Evolutionary conservation across 345 rosid species (phyloP), one percentile per base, ranked within the genome.

Genomic region (Hibiscus tridactylites): DNA sequence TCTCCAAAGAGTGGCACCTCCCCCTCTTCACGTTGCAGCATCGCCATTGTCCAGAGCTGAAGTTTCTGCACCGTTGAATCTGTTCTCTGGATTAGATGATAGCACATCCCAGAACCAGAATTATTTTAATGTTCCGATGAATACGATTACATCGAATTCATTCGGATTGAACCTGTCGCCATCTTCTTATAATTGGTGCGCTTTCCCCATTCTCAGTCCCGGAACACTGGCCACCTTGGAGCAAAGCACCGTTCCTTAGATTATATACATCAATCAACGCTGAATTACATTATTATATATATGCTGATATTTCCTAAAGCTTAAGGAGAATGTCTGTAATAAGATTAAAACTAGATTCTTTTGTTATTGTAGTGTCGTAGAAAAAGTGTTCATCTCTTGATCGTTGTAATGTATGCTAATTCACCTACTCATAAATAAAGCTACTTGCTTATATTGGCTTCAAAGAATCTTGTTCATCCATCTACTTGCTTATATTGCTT

Each of bases 191-290:
- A 79, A 65, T 16, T 89, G 95, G 92, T 77, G 74, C 60, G 53
- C 85, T 64, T 83, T 78, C 72, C 88, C 87, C n/a, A 82, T 86
- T 71, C 81, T 82, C 12, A 88, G 91, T 73, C 90, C 96, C 0
- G 84, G 87, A 75, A 83, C 86, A 60, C 83, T 90, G 50, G 84
- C 90, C 53, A 77, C 79, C 67, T 83, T 86, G 81, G 83, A 85
- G 73, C 77, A 50, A 59, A 79, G 81, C 61, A 71, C 77, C 3
- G 71, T 78, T 13, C 82, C 82, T 59, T 81, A 71, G 11, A 28
- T 59, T 13, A 21, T 39, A 5, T 39, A 5, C 15, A 13, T 19
- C 16, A 64, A 64, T 2, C 35, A 5, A 12, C 10, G 9, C 28
- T 9, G 21, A 17, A 56, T 37, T 49, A 70, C 35, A 9, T 44